These are phyloP conservation scores for Eucommia ulmoides DNA, from an alignment of 257 asterid species.

Conservation along the genomic window DNA sequence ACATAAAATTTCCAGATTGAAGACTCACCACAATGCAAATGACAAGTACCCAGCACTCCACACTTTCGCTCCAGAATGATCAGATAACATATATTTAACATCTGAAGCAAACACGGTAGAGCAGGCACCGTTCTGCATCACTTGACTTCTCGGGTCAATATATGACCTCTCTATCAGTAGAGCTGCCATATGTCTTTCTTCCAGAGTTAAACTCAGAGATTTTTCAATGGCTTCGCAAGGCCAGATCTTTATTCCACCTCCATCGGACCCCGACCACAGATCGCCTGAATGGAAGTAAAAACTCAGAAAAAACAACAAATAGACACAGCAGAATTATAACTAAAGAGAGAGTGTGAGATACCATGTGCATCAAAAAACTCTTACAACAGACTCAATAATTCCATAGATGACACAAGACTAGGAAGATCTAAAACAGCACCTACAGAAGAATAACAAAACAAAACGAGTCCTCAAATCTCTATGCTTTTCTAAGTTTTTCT, in stretches of 20 bases:
- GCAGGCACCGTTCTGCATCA: constrained; percentile 45
- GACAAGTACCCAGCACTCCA: constrained; percentile 79
- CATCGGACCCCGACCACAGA: constrained; percentile 93
- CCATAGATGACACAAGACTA: too few species aligned
- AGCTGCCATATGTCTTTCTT: constrained; percentile 86
- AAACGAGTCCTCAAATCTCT: too few species aligned
- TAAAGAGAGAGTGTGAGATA: too few species aligned
- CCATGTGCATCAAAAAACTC: too few species aligned
- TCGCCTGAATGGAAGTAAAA: constrained; percentile 53
- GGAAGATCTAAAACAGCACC: too few species aligned
- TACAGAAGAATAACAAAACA: too few species aligned
- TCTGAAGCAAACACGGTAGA: constrained; percentile 65
- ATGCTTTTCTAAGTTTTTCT: too few species aligned
- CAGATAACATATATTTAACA: constrained; percentile 61
- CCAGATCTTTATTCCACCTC: constrained; percentile 83
- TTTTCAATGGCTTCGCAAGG: constrained; percentile 95
- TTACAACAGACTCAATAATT: too few species aligned
- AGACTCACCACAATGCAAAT: constrained; percentile 71
- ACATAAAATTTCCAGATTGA: too few species aligned
- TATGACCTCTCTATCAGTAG: constrained; percentile 73
- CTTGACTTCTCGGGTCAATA: constrained; percentile 71
- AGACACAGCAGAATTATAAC: constrained; percentile 3
- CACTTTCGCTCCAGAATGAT: constrained; percentile 63
- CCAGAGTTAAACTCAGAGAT: constrained; percentile 45
- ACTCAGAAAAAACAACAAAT: constrained; percentile 9